Evolutionary conservation across 192 early-diverging fungal species (phyloP).

Genomic region (Allomyces arbusculus): DNA sequence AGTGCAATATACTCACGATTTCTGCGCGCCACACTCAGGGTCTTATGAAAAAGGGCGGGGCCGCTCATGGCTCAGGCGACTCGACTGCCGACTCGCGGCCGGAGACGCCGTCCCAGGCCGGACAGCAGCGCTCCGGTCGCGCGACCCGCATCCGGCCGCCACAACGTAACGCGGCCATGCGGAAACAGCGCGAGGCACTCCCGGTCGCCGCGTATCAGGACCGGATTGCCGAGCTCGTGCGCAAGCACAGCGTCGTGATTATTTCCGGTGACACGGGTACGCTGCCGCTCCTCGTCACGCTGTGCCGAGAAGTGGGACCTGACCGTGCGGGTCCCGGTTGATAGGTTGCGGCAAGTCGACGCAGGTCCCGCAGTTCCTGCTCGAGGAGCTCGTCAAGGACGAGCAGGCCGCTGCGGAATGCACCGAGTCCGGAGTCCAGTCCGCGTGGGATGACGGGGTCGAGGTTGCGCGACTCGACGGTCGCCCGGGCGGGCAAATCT

Average conservation of each 20-base stretch:
- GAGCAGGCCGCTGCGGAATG: conserved; percentile 17
- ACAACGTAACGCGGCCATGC: not conserved
- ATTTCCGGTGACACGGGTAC: conserved; percentile 64
- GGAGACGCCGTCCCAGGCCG: conserved; percentile 17
- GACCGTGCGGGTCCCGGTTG: not conserved
- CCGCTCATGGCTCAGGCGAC: conserved; percentile 7
- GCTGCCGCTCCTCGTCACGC: conserved; percentile 16
- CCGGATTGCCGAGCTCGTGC: conserved; percentile 25
- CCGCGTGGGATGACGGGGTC: conserved; percentile 12
- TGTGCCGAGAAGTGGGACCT: not conserved
- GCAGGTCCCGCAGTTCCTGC: conserved; percentile 59
- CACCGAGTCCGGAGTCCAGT: conserved; percentile 42
- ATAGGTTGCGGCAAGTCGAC: conserved; percentile 37
- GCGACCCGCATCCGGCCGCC: not conserved
- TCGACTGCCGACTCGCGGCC: conserved; percentile 7
- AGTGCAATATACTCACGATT: conserved; percentile 6
- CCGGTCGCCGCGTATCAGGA: conserved; percentile 39
- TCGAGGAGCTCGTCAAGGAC: conserved; percentile 29
- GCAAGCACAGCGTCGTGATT: conserved; percentile 37
- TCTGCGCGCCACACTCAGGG: not conserved
- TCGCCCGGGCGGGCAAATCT: not conserved
- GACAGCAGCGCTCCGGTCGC: conserved; percentile 6
- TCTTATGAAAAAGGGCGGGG: conserved; percentile 11
- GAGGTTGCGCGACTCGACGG: conserved; percentile 13
- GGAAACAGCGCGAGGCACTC: conserved; percentile 28